Base-by-base conservation (phyloP, 805 yeast species). In the Kregervanrija fluxuum region DNA sequence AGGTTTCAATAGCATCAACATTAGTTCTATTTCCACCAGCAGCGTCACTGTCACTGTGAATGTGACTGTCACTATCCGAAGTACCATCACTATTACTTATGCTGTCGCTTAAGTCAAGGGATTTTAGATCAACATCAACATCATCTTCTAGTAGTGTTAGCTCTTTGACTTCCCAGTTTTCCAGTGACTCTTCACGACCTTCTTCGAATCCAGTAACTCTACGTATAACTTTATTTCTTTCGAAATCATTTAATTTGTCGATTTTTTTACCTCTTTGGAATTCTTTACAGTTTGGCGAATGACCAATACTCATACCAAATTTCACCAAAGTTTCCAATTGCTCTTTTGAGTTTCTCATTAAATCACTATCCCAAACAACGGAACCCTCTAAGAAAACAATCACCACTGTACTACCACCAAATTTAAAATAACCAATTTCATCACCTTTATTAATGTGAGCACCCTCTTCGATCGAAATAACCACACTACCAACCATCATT, bases 401-500 rank as follows among this genome's bases (percentile, higher is more conserved):
- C 3, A 91, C 65, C 6, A 88, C 73, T 0, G 99, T 93, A 0
- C 95, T 85, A 0, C 99, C 99, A 11, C 99, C 99, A 67, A 91
- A 91, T 59, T 90, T 87, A 73, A 91, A 91, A 59, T 87, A 91
- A 0, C 99, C 99, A 28, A 91, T 64, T 55, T 91, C 98, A 37
- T 85, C 90, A 4, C 93, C 85, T 38, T 90, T 71, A 8, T 64
- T 54, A 3, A 91, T 70, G 0, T 43, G 34, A 37, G 79, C 79
- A 2, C 87, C 88, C 38, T 73, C 75, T 42, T 73, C 59, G 12
- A 80, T 82, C 0, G 91, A 81, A 30, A 91, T 61, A 0, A 88
- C 74, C 2, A 83, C 89, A 2, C 95, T 83, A 0, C 98, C 98
- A 2, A 91, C 99, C 97, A 91, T 89, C 98, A 93, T 91, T 0